Evolutionary conservation across 352 stramenopile species (phyloP), one percentile per base, ranked within the genome.

Genomic region (Elongisporangium prolatum): DNA sequence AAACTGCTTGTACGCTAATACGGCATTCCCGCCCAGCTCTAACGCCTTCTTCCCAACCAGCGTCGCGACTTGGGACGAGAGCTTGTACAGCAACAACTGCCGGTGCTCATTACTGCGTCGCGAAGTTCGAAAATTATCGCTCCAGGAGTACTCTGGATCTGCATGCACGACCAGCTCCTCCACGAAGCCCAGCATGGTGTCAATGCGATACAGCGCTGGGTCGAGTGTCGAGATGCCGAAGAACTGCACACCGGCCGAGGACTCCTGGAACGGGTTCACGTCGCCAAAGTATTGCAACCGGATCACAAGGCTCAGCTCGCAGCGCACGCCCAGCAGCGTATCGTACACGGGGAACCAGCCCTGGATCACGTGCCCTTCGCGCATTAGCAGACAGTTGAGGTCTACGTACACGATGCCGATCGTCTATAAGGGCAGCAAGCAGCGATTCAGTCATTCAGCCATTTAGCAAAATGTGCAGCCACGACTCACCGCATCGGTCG

Each of bases 311-410:
- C 80, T 89, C 37, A 99, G 72, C 75, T 98, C 95, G 52, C 97
- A 98, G 24, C 96, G 86, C 38, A 99, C 93, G 20, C 97, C 97
- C 6, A 97, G 65, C 4, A 99, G 68, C 20, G 96, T 99, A 77
- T 99, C 96, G 69, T 99, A 99, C 9, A 99, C 84, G 4, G 97
- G 97, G 77, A 99, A 99, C 95, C 95, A 99, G 28, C 97, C 97
- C 64, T 98, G 93, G 62, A 99, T 97, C 47, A 89, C 83, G 55
- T 94, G 77, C 18, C 77, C 80, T 56, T 93, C 84, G 21, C 81
- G 77, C 84, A 98, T 99, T n/a, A 99, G 68, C 37, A 99, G 76
- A 50, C 95, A 98, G 84, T 99, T 99, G 40, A 99, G 80, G 70
- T 99, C 96, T 24, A 99, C 90, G 63, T 98, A 98, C 6, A 99